Evolutionary conservation across 495 filamentous ascomycete species (phyloP).

Genomic region (Ascobolus immersus): DNA sequence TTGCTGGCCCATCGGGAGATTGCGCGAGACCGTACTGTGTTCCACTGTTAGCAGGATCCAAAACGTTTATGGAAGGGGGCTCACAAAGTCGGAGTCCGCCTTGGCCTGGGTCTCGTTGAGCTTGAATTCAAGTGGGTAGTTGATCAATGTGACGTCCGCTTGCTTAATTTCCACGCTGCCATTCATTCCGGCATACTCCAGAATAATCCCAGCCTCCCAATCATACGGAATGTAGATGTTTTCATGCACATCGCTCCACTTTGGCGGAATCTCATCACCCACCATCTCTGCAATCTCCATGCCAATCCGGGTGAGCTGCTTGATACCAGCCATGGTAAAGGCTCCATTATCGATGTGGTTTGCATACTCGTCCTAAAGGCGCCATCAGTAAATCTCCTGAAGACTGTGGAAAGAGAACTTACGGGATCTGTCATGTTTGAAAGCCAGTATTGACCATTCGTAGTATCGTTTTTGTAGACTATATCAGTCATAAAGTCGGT

Average conservation of each 20-base stretch:
- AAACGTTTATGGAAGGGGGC: background rate
- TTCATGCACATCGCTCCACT: slow-evolving; percentile 27
- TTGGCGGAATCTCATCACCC: slow-evolving; percentile 24
- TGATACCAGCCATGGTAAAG: slow-evolving; percentile 45
- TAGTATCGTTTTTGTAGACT: slow-evolving; percentile 21
- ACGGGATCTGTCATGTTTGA: slow-evolving; percentile 57
- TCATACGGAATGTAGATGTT: slow-evolving; percentile 27
- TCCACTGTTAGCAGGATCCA: background rate
- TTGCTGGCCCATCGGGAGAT: slow-evolving; percentile 30
- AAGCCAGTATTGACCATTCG: slow-evolving; percentile 22
- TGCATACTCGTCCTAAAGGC: slow-evolving; percentile 37
- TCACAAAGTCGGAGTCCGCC: slow-evolving; percentile 26
- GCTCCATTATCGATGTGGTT: slow-evolving; percentile 46
- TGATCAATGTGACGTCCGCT: slow-evolving; percentile 31
- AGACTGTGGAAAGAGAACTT: slow-evolving; percentile 8
- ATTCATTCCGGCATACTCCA: slow-evolving; percentile 39
- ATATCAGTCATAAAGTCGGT: slow-evolving; percentile 23
- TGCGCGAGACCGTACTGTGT: slow-evolving; percentile 29
- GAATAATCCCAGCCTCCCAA: slow-evolving; percentile 32
- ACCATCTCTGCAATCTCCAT: slow-evolving; percentile 32
- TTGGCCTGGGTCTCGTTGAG: slow-evolving; percentile 13
- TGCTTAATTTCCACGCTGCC: slow-evolving; percentile 31
- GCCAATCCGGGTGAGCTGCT: slow-evolving; percentile 27
- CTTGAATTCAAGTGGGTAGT: slow-evolving; percentile 27
- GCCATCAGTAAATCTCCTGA: slow-evolving; percentile 3